phyloP scores from a whole-genome alignment of 306 rosid species.

The Echinosophora koreensis region DNA sequence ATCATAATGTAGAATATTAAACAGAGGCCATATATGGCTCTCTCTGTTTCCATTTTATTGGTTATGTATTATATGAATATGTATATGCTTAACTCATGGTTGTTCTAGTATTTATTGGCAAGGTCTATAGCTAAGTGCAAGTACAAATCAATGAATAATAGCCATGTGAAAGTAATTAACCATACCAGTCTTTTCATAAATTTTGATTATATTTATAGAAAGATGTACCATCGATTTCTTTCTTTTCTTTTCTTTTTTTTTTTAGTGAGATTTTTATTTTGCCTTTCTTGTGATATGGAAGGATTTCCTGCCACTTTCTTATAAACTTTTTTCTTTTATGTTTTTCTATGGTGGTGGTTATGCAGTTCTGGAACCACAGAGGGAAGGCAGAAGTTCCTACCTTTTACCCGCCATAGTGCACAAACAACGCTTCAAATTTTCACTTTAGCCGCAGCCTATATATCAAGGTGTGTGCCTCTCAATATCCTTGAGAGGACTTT shows the following conservation, averaged over 20 bases:
- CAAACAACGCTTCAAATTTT: conserved; percentile 92
- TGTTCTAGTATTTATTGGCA: not conserved
- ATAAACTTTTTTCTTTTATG: not conserved
- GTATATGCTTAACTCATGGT: conserved; percentile 28
- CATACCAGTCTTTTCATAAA: conserved; percentile 8
- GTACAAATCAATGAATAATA: not conserved
- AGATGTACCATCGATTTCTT: not conserved
- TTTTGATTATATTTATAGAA: not conserved
- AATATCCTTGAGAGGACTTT: not conserved
- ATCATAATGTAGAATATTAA: conserved; percentile 42
- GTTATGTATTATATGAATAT: not conserved
- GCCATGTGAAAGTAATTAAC: conserved; percentile 18
- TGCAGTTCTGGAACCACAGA: conserved; percentile 96
- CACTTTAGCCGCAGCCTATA: conserved; percentile 83
- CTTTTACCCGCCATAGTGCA: conserved; percentile 84
- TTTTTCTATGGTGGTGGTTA: conserved; percentile 20
- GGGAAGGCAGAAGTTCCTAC: conserved; percentile 89
- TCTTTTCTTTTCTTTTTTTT: not conserved
- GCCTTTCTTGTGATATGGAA: conserved; percentile 32
- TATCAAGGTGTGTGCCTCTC: conserved; percentile 71
- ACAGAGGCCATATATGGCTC: conserved; percentile 28
- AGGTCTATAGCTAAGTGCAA: not conserved
- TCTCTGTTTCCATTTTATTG: conserved; percentile 19
- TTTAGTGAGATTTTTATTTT: not conserved
- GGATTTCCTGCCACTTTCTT: conserved; percentile 29